Evolutionary conservation across 441 rosid genomes (phyloP), one percentile per base, ranked within the genome.

Genomic region (Biscutella laevigata): DNA sequence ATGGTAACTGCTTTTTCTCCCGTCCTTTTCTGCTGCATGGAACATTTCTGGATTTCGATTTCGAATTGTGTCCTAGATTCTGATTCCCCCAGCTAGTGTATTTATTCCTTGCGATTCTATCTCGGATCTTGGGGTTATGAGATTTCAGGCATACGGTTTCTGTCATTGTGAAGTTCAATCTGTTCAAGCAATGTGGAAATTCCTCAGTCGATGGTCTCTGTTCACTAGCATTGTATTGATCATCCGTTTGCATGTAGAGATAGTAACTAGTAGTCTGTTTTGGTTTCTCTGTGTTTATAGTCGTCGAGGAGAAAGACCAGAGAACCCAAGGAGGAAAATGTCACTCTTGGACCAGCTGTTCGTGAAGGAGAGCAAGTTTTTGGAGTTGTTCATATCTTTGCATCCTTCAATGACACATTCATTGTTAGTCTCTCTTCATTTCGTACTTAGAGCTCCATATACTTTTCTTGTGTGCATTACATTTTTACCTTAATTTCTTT

Each of bases 361-460:
- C 61, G 77, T 2, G 86, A 80, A 11, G 86, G 86, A 4, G 86
- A 79, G 59, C 61, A 71, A 30, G 86, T 66, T 11, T 79, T 82
- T 19, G 86, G 89, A 0, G 83, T 79, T 17, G 87, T 79, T 20
- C 90, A 83, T 67, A 72, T 80, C 61, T 80, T 71, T 45, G 91
- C 87, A 0, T 80, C 91, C 7, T 83, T 83, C 33, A 83, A 83
- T 6, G 91, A 83, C 53, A 83, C 91, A 0, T 83, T 83, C 50
- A 55, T 55, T 30, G 60, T 55, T 26, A 41, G 59, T 54, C 19
- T 34, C 52, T 19, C 3, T 30, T 4, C 6, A 3, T 40, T 16
- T 37, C 4, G 4, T 1, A 17, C 20, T 3, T 13, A 39, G 4
- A 29, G 14, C 1, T 24, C 44, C 8, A 13, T 58, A 13, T 10